phyloP scores from a whole-genome alignment of 148 eudicot genomes.

The Tetragonia tetragonoides region DNA sequence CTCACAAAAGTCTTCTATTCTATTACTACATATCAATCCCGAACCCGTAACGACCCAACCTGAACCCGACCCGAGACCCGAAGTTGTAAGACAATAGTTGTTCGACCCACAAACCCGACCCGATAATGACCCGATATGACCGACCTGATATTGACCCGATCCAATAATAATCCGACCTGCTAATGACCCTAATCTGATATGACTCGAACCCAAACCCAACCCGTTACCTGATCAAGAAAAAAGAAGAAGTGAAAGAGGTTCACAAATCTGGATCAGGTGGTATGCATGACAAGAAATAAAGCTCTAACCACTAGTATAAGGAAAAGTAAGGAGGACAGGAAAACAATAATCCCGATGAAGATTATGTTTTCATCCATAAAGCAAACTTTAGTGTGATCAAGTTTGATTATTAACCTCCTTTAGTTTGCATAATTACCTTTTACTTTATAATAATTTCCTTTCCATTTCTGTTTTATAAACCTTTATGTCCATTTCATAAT shows the following conservation, averaged over 20 bases:
- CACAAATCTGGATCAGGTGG: not conserved
- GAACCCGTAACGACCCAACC: too few species aligned
- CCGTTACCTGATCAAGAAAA: too few species aligned
- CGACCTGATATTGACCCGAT: too few species aligned
- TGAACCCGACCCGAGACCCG: too few species aligned
- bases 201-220: too few species aligned
- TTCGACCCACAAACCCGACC: too few species aligned
- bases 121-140: too few species aligned
- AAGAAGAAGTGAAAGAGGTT: not conserved
- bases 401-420: not conserved
- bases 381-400: not conserved
- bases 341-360: constrained; percentile 15
- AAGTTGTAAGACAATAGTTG: too few species aligned
- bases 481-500: not conserved
- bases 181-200: too few species aligned
- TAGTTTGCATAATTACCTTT: constrained; percentile 5
- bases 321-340: not conserved
- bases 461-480: not conserved
- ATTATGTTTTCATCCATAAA: constrained; percentile 13
- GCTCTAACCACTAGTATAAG: not conserved
- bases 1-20: too few species aligned
- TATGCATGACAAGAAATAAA: not conserved
- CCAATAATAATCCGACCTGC: too few species aligned
- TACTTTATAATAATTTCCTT: not conserved
- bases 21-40: too few species aligned